Conservation (phyloP, 805 yeast genomes). For the Allodekkera sacchari region DNA sequence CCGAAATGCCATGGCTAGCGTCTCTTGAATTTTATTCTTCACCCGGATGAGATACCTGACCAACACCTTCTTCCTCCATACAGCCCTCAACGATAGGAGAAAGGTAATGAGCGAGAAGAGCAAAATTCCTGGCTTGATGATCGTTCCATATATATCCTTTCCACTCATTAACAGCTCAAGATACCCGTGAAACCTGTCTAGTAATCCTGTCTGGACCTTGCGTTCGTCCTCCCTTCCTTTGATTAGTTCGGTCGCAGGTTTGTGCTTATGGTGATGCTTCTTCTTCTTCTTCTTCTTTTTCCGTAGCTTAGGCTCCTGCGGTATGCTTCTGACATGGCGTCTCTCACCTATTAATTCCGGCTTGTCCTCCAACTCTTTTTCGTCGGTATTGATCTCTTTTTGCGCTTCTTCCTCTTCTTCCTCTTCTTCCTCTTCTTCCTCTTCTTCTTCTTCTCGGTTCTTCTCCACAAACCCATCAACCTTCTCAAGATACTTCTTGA, state of each 20-base stretch:
- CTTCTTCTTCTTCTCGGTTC: slow-evolving; percentile 1
- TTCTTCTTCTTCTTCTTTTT: too few species aligned
- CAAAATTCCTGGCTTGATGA: slow-evolving; percentile 9
- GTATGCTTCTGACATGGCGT: too few species aligned
- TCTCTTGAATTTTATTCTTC: slow-evolving; percentile 11
- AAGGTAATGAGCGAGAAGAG: slow-evolving; percentile 12
- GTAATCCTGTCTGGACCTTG: not conserved
- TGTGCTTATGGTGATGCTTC: too few species aligned
- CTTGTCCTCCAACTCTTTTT: too few species aligned
- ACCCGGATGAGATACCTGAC: slow-evolving; percentile 12
- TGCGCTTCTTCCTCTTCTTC: slow-evolving; percentile 3
- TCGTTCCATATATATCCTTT: slow-evolving; percentile 2
- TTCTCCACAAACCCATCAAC: slow-evolving; percentile 7
- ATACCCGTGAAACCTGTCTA: not conserved
- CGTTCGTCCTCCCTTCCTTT: slow-evolving; percentile 3
- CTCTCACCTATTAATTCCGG: too few species aligned
- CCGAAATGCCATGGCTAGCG: slow-evolving; percentile 22
- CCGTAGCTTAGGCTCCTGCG: too few species aligned
- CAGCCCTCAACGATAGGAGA: slow-evolving; percentile 7
- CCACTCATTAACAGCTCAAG: not conserved
- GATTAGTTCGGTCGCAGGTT: too few species aligned
- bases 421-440: slow-evolving; percentile 2
- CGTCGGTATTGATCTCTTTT: not conserved
- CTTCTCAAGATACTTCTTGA: slow-evolving; percentile 7
- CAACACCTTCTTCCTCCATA: slow-evolving; percentile 5